phyloP scores from a whole-genome alignment of 495 filamentous ascomycete species.

The Xylaria grammica region DNA sequence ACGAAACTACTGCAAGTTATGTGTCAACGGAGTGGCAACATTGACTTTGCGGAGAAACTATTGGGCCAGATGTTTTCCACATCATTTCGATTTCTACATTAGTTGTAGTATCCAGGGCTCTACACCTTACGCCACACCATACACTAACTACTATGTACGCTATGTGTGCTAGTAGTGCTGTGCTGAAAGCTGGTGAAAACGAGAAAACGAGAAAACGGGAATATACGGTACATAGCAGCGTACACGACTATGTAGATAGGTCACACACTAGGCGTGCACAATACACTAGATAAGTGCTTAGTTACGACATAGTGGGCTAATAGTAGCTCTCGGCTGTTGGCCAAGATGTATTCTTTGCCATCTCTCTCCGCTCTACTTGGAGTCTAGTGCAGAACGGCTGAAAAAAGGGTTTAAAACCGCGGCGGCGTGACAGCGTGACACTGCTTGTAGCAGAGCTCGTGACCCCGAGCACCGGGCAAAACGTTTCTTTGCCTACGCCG shows the following conservation, averaged over 20 bases:
- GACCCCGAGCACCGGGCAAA: not conserved
- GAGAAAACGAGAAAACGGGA: too few species aligned
- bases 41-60: not conserved
- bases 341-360: not conserved
- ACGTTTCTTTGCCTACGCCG: not conserved
- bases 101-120: not conserved
- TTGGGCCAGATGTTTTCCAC: not conserved
- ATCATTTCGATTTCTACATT: not conserved
- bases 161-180: not conserved
- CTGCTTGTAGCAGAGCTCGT: not conserved
- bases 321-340: constrained; percentile 3
- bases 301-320: not conserved
- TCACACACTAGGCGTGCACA: not conserved
- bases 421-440: too few species aligned
- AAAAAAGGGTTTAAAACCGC: not conserved
- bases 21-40: not conserved
- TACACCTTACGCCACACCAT: too few species aligned
- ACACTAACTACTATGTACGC: not conserved
- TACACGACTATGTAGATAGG: too few species aligned
- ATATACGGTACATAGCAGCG: too few species aligned
- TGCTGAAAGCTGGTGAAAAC: too few species aligned
- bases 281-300: too few species aligned
- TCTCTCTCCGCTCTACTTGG: not conserved
- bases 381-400: not conserved
- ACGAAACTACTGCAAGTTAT: constrained; percentile 13